Evolutionary conservation across 371 early-diverging fungal genomes (phyloP).

Genomic region (Mucor ambiguus): DNA sequence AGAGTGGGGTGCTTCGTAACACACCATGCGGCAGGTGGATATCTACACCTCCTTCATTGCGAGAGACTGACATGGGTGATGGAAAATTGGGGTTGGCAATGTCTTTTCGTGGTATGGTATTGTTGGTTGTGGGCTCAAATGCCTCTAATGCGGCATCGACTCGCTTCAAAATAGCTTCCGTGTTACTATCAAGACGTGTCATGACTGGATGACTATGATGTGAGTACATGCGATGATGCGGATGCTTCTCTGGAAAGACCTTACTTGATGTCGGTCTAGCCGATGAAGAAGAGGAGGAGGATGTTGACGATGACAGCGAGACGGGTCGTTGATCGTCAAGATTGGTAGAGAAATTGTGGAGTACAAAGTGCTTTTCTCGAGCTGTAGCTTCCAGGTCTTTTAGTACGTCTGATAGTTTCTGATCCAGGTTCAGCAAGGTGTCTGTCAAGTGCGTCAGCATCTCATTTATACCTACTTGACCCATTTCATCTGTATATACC

Average conservation of each 20-base stretch:
- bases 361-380: slow-evolving; percentile 21
- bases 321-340: neutral
- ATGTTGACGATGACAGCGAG: slow-evolving; percentile 10
- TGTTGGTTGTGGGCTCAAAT: slow-evolving; percentile 10
- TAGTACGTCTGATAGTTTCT: slow-evolving; percentile 10
- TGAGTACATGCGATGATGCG: neutral
- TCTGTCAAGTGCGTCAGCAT: slow-evolving; percentile 1
- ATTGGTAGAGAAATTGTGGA: slow-evolving; percentile 16
- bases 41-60: slow-evolving; percentile 38
- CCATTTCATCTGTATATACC: slow-evolving; percentile 1
- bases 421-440: slow-evolving; percentile 5
- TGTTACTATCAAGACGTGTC: slow-evolving; percentile 24
- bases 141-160: slow-evolving; percentile 18
- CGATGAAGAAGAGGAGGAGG: slow-evolving; percentile 12
- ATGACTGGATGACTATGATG: slow-evolving; percentile 17
- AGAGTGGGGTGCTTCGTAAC: slow-evolving; percentile 29
- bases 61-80: slow-evolving; percentile 24
- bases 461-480: neutral
- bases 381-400: slow-evolving; percentile 3
- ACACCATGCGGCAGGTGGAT: slow-evolving; percentile 38
- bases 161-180: slow-evolving; percentile 24
- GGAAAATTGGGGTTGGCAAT: slow-evolving; percentile 5
- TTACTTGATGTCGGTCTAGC: slow-evolving; percentile 19
- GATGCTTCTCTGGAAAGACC: slow-evolving; percentile 18
- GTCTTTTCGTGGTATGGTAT: neutral